Evolutionary conservation across 2,329 filamentous ascomycete genomes (phyloP).

Genomic region (Colletotrichum tofieldiae): DNA sequence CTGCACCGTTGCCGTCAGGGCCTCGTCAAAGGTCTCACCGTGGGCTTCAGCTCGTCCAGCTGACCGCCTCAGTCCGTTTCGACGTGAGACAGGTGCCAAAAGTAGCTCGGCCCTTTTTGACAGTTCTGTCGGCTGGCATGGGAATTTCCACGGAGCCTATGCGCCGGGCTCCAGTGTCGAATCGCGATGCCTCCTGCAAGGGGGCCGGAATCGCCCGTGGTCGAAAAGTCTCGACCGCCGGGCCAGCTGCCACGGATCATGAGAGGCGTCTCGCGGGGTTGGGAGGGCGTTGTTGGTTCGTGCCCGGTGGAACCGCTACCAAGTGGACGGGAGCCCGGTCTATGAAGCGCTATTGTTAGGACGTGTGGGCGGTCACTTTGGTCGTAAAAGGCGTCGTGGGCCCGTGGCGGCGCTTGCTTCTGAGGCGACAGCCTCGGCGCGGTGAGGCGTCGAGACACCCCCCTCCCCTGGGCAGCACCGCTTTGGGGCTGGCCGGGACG

Average conservation of each 20-base stretch:
- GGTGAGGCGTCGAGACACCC: not conserved
- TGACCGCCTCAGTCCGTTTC: not conserved
- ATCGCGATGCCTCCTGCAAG: not conserved
- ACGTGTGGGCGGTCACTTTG: not conserved
- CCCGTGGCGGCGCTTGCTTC: not conserved
- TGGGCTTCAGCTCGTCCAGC: no score
- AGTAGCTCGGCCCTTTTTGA: no score
- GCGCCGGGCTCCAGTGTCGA: not conserved
- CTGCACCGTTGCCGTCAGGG: not conserved
- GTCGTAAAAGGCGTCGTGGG: not conserved
- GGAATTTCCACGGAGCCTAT: not conserved
- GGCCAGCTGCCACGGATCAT: not conserved
- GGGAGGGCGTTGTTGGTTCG: not conserved
- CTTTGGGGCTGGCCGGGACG: not conserved
- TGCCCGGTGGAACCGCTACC: not conserved
- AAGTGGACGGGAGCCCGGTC: not conserved
- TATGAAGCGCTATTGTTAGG: not conserved
- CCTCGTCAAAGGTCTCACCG: not conserved
- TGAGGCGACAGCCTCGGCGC: not conserved
- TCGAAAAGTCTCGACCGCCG: not conserved
- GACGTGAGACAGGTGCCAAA: not conserved
- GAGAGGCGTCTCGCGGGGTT: not conserved
- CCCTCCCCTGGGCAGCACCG: not conserved
- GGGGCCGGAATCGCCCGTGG: not conserved
- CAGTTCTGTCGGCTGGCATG: not conserved